These are phyloP conservation scores for Simmondsia chinensis DNA, from an alignment of 148 eudicot species.

Conservation along the genomic window DNA sequence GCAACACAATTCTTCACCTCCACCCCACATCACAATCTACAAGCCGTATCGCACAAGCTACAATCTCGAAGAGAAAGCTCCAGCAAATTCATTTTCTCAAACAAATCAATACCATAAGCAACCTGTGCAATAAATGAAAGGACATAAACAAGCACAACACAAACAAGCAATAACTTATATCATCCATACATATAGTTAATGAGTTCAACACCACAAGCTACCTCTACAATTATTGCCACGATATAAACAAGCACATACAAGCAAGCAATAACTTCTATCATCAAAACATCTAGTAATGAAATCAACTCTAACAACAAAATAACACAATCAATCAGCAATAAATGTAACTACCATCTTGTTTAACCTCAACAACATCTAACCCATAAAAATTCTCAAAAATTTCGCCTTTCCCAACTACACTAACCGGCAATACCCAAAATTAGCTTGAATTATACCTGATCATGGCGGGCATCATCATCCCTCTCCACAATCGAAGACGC, in stretches of 20 bases:
- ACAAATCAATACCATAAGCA: background rate
- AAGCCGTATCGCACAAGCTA: background rate
- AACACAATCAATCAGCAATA: background rate
- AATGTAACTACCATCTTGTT: background rate
- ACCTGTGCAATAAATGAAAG: background rate
- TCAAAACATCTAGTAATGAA: no score
- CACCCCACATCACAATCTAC: background rate
- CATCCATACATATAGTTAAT: no score
- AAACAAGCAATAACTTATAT: no score
- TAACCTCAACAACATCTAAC: no score
- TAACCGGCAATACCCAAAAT: background rate
- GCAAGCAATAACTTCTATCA: no score
- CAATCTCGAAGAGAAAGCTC: background rate
- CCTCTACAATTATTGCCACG: background rate
- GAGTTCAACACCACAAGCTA: background rate
- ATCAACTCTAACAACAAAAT: background rate
- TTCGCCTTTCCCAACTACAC: no score
- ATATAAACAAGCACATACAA: no score
- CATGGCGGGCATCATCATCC: constrained; percentile 42
- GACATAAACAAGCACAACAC: no score
- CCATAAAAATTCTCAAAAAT: no score
- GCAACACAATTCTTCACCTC: background rate
- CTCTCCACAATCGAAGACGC: constrained; percentile 68
- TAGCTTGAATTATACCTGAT: constrained; percentile 44
- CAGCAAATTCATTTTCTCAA: background rate